Evolutionary conservation across 2,329 filamentous ascomycete species (phyloP).

Genomic region (Penicillium hordei): DNA sequence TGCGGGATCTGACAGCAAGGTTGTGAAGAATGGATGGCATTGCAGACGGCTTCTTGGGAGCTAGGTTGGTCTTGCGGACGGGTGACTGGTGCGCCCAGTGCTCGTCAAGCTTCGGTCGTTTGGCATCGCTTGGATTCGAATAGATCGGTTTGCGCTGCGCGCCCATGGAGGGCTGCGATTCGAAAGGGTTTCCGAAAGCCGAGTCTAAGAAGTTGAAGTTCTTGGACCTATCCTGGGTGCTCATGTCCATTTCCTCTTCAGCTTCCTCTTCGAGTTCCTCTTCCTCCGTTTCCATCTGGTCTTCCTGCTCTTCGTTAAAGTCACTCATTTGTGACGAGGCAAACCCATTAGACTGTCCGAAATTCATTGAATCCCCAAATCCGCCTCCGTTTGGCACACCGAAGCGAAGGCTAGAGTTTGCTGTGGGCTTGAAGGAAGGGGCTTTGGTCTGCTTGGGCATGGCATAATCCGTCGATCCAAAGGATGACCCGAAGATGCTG

Average conservation of each 20-base stretch:
- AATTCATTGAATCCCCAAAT: constrained; percentile 29
- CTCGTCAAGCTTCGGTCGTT: constrained; percentile 45
- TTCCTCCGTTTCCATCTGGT: constrained; percentile 29
- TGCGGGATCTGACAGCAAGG: constrained; percentile 57
- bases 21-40: constrained; percentile 72
- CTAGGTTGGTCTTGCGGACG: constrained; percentile 33
- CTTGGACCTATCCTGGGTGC: constrained; percentile 16
- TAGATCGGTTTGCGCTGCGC: constrained; percentile 40
- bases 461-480: constrained; percentile 36
- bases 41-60: constrained; percentile 56
- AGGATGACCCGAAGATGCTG: constrained; percentile 41
- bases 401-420: constrained; percentile 30
- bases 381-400: constrained; percentile 27
- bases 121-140: constrained; percentile 44
- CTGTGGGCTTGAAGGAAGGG: constrained; percentile 25
- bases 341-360: constrained; percentile 28
- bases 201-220: constrained; percentile 36
- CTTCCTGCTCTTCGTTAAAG: constrained; percentile 23
- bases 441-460: constrained; percentile 31
- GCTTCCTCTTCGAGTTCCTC: constrained; percentile 45
- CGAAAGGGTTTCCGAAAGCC: constrained; percentile 27
- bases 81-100: constrained; percentile 38
- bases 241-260: constrained; percentile 33
- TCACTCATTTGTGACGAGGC: constrained; percentile 29
- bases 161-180: constrained; percentile 6